Evolutionary conservation across 805 yeast genomes (phyloP), one percentile per base, ranked within the genome.

Genomic region (Spathaspora boniae): DNA sequence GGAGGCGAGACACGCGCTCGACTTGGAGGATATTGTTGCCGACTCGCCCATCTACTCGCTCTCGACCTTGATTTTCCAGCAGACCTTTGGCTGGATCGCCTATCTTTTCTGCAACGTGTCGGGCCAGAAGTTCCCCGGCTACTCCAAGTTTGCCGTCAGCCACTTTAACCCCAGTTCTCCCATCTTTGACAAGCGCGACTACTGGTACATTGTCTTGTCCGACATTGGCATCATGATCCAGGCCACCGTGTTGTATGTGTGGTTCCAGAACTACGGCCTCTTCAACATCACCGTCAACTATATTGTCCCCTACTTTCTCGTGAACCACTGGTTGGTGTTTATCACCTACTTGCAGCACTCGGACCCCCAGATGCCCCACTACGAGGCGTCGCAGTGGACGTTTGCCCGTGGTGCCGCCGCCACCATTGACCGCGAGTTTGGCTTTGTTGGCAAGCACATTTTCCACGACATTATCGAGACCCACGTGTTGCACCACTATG

Each of bases 401-500:
- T 84, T 83, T 57, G 88, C 89, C 33, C 76, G 89, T 54, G 95
- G 95, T 47, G 95, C 95, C 20, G 89, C 93, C 37, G 85, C 91
- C 42, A 86, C 95, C 38, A 79, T 86, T 44, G 95, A 86, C 62
- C 72, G 95, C 54, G 79, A 84, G 54, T 82, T 84, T 55, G 89
- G 91, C 20, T 81, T 85, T 56, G 68, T 82, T 43, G 95, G 95
- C 39, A 68, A 75, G 55, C 75, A 76, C 71, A 67, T 83, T 51
- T 82, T 86, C 78, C 95, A 86, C 62, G 94, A 84, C 58, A 86
- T 86, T 54, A 85, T 86, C 54, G 95, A 86, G 66, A 86, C 95
- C 35, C 95, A 86, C 57, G 95, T 86, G 36, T 72, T 82, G 51
- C 95, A 86, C 65, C 95, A 86, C 65, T 86, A 75, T 60, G 80